Base-by-base conservation (phyloP, 176 grass and related monocot species). In the Pontederia crassipes region DNA sequence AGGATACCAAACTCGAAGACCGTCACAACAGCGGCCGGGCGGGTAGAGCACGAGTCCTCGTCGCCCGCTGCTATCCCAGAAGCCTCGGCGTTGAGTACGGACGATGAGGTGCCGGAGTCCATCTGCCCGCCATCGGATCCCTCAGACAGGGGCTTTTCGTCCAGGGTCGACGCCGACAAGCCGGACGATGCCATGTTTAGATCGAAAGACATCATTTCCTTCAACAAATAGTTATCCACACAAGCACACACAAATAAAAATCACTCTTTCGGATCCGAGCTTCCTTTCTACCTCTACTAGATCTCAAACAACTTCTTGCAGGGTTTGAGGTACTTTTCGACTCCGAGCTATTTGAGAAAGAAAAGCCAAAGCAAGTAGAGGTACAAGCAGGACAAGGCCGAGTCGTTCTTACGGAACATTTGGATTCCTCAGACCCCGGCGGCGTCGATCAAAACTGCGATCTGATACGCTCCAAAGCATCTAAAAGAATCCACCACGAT, bases 351-450 rank as follows among this genome's bases (percentile, higher is more conserved):
- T 74, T 85, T 85, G 63, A 82, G 57, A 74, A 93, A 86, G 79
- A 93, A 98, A 74, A 98, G 86, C 88, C 94, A 93, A 61, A 98
- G 94, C 72, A 93, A 76, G 74, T 76, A 89, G 67, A 89, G 84
- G 73, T 98, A 89, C 68, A 92, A 89, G 74, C 88, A 98, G 70
- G 93, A 88, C 55, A 92, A 75, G 74, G 84, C 87, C 29, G 88
- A 98, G 2, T 89, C 82, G 84, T 98, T 93, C 71, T 93, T 72
- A 48, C 94, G 85, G 76, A 86, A 98, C 94, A 98, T 98, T 74
- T 74, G 80, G 78, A 55, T 10, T 54, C 35, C 67, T 51, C 55
- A 45, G 54, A 54, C 73, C 55, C 51, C 10, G 6, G 12, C 48
- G 0, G 63, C 50, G 18, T 17, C 53, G 11, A 56, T 16, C 7